Conservation (phyloP, 163 green algal species). For the Chlorella variabilis region DNA sequence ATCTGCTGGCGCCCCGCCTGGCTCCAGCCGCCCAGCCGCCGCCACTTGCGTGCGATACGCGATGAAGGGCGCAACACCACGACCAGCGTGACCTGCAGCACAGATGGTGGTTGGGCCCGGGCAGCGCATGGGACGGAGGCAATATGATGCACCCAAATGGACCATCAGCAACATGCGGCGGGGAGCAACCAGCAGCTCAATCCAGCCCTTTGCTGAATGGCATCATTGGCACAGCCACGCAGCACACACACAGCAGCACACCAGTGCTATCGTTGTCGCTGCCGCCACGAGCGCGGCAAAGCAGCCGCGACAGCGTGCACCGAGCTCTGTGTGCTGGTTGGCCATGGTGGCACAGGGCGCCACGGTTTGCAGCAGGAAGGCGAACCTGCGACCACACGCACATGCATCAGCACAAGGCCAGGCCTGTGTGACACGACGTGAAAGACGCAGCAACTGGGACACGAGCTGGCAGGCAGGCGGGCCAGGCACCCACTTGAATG, state of each 20-base stretch:
- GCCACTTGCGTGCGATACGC: constrained; percentile 19
- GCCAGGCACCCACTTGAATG: constrained; percentile 9
- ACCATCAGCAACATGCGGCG: too few species aligned
- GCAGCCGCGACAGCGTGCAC: constrained; percentile 16
- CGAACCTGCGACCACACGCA: background rate
- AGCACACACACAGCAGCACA: background rate
- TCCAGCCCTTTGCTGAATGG: too few species aligned
- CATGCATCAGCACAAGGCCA: too few species aligned
- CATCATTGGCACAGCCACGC: too few species aligned
- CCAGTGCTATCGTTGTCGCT: constrained; percentile 16
- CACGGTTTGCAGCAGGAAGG: constrained; percentile 27
- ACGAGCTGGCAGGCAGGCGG: background rate
- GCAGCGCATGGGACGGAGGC: too few species aligned
- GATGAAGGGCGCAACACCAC: constrained; percentile 11
- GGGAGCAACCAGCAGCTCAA: too few species aligned
- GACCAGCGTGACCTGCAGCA: constrained; percentile 5
- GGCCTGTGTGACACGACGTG: too few species aligned
- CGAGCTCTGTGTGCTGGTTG: background rate
- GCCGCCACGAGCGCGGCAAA: constrained; percentile 14
- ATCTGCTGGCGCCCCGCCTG: background rate
- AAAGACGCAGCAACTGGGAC: background rate
- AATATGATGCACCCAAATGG: too few species aligned
- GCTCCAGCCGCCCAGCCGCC: background rate
- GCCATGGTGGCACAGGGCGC: constrained; percentile 1
- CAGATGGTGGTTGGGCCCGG: background rate